Evolutionary conservation across 495 filamentous ascomycete species (phyloP).

Genomic region (Podospora anserina): DNA sequence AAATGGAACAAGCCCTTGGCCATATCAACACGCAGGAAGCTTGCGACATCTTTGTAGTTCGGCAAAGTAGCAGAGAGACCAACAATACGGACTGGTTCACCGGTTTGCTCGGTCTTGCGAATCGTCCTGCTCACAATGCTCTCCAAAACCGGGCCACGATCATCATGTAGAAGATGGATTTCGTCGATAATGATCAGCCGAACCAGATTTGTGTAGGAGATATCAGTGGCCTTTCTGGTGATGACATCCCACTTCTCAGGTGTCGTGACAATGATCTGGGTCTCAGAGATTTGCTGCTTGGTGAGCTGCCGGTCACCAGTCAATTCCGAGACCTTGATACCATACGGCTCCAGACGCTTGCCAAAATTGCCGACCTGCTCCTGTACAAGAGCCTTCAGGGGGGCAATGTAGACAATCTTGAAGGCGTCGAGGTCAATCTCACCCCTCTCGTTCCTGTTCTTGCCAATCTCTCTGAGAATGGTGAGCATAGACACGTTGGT

Average conservation of each 20-base stretch:
- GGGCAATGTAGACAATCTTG: slow-evolving; percentile 95
- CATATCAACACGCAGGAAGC: slow-evolving; percentile 88
- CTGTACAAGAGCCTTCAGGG: slow-evolving; percentile 90
- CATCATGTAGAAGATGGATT: slow-evolving; percentile 96
- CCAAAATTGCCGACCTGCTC: slow-evolving; percentile 98
- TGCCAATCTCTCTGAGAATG: slow-evolving; percentile 94
- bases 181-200: slow-evolving; percentile 95
- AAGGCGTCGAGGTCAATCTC: slow-evolving; percentile 93
- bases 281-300: slow-evolving; percentile 96
- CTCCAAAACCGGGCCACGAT: slow-evolving; percentile 93
- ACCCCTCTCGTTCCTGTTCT: slow-evolving; percentile 83
- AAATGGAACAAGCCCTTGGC: slow-evolving; percentile 90
- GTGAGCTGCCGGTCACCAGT: slow-evolving; percentile 98
- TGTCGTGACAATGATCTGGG: slow-evolving; percentile 97
- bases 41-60: slow-evolving; percentile 95
- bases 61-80: slow-evolving; percentile 93
- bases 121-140: slow-evolving; percentile 96
- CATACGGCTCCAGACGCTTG: slow-evolving; percentile 82
- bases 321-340: slow-evolving; percentile 87
- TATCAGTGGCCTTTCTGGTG: slow-evolving; percentile 93
- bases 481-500: slow-evolving; percentile 98
- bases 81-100: slow-evolving; percentile 84
- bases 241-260: slow-evolving; percentile 99
- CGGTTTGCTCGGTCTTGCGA: slow-evolving; percentile 86
- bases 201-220: slow-evolving; percentile 95